Evolutionary conservation across 1,139 yeast species (phyloP), one percentile per base, ranked within the genome.

Genomic region (Diutina scorzettiae): DNA sequence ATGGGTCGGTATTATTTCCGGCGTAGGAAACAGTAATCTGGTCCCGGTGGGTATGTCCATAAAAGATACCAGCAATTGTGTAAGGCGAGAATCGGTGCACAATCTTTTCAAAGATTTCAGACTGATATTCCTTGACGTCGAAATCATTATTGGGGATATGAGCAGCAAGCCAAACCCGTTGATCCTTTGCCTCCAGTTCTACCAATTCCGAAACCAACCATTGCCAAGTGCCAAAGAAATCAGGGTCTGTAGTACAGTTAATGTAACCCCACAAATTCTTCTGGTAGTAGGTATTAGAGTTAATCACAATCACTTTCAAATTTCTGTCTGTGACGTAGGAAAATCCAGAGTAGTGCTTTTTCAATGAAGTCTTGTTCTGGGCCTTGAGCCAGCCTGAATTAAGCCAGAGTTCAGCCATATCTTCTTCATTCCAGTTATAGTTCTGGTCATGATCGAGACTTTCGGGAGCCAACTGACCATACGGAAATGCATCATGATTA

Each of bases 401-500:
- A 11, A 58, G 53, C 82, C 84, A 78, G 43, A 80, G 52, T 42
- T 75, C 71, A 37, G 77, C 70, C 73, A 80, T 69, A 45, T 77
- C 60, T 18, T 78, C 79, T 12, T 69, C 65, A 51, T 81, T 78
- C 75, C 79, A 78, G 41, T 69, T 64, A 52, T 76, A 77, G 45
- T 72, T 58, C 6, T 49, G 43, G 42, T 44, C 44, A 46, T 62
- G 69, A 44, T 67, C 60, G 41, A 57, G 58, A 44, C 52, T 59
- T 29, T 55, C 46, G 40, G 80, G 83, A 1, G 86, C 80, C 44
- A 78, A 56, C 56, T 79, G 85, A 16, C 80, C 82, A 52, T 77
- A 79, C 14, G 87, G 87, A 64, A 72, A 80, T 17, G 81, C 73
- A 52, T 81, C 87, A 55, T 81, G 87, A 56, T 80, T 80, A 16